phyloP scores from a whole-genome alignment of 306 rosid genomes.

The Citrullus colocynthis region DNA sequence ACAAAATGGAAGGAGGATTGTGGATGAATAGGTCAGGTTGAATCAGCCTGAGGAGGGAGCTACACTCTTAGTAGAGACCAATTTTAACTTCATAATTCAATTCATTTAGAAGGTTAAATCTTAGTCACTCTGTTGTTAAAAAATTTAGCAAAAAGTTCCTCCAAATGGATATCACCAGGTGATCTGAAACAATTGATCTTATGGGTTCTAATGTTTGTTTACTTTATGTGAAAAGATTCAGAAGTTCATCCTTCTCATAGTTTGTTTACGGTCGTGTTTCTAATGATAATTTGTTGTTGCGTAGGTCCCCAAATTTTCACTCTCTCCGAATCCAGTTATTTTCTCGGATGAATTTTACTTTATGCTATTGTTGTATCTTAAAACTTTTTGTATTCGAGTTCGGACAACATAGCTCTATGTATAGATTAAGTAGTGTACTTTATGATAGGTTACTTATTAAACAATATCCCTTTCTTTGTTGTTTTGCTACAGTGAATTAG shows the following conservation, averaged over 20 bases:
- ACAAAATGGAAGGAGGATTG: constrained; percentile 95
- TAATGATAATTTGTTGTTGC: not conserved
- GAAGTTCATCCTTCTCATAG: not conserved
- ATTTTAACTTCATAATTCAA: not conserved
- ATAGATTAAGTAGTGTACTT: too few species aligned
- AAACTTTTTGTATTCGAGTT: too few species aligned
- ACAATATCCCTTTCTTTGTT: too few species aligned
- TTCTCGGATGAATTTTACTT: too few species aligned
- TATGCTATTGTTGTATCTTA: too few species aligned
- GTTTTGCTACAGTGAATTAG: too few species aligned
- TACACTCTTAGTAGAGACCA: constrained; percentile 41
- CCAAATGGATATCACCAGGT: constrained; percentile 83
- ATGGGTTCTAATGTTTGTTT: not conserved
- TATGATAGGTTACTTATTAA: too few species aligned
- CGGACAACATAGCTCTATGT: too few species aligned
- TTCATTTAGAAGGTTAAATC: not conserved
- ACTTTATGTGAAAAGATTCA: constrained; percentile 8
- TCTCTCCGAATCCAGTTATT: too few species aligned
- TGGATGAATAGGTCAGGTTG: constrained; percentile 87
- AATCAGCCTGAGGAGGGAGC: constrained; percentile 54
- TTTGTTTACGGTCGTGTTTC: constrained; percentile 3
- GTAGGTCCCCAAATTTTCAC: too few species aligned
- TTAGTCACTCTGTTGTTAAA: not conserved
- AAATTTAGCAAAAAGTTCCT: constrained; percentile 32
- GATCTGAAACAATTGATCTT: constrained; percentile 11